phyloP scores from a whole-genome alignment of 176 grass and related monocot species.

The Eremochloa ophiuroides region DNA sequence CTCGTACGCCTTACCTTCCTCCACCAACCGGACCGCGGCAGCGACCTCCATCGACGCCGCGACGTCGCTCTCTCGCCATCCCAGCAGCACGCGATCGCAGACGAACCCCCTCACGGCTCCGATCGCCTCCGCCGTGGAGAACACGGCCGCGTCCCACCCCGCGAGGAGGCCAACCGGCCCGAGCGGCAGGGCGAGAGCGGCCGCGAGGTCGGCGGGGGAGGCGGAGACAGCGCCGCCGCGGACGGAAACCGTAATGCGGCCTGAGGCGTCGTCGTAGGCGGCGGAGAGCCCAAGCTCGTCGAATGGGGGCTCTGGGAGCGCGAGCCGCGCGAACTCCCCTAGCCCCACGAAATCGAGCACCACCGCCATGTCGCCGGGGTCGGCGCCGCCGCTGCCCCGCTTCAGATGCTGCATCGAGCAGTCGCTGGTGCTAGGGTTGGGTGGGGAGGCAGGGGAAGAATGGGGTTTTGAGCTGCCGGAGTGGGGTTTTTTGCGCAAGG shows the following conservation, averaged over 20 bases:
- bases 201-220: constrained; percentile 11
- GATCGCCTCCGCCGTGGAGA: constrained; percentile 34
- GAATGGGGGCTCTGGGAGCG: background rate
- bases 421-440: background rate
- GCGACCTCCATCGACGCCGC: background rate
- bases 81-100: constrained; percentile 27
- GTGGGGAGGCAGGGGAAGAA: background rate
- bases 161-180: background rate
- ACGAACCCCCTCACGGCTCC: constrained; percentile 23
- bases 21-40: constrained; percentile 28
- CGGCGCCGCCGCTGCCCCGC: background rate
- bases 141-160: background rate
- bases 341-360: constrained; percentile 17
- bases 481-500: constrained; percentile 30
- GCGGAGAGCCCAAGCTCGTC: constrained; percentile 12
- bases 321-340: constrained; percentile 5
- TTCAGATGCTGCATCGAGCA: background rate
- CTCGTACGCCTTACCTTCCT: constrained; percentile 18
- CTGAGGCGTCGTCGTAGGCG: background rate
- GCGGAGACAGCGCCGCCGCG: background rate
- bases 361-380: background rate
- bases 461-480: background rate
- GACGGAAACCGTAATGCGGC: constrained; percentile 12
- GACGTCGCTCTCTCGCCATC: background rate
- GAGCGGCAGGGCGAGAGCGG: constrained; percentile 10